Base-by-base conservation (phyloP, 129 eudicot genomes). In the Pulicaria dysenterica region DNA sequence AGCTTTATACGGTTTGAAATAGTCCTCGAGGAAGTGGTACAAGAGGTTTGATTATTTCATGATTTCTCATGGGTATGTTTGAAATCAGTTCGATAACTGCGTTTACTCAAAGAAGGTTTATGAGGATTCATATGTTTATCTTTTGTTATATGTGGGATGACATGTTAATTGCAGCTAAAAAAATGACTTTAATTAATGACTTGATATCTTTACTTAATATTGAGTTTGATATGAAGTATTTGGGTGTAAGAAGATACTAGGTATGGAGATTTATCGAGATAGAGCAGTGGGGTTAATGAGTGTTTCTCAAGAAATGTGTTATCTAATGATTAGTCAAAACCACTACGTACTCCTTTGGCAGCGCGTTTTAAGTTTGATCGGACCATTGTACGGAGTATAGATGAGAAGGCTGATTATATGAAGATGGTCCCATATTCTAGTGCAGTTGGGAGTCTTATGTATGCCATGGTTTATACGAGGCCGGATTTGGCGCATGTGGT, bases 351-450 rank as follows among this genome's bases (percentile, higher is more conserved):
- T 65, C 16, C 56, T 4, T 24, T 65, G 13, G 5, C 42, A 4
- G 7, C 13, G 0, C 43, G 31, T 1, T 31, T 58, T 12, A 58
- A 15, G 31, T 8, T 58, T 3, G 16, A 58, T 3, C 5, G 4
- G 1, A 65, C 5, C 13, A 43, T 8, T 8, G 24, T 65, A 63
- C 71, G 41, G 4, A 45, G 17, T 4, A 71, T 4, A 3, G 11
- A 24, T 5, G 11, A 58, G 44, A 68, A 72, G 3, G 17, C 6
- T 0, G n/a, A n/a, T 17, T 40, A 61, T 3, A 73, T 73, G 77
- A 15, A 7, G 3, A 11, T 1, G 2, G 51, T 44, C 7, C n/a
- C 43, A n/a, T 71, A 16, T 31, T 41, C 42, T 0, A 36, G 4
- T 37, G 42, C 17, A 7, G 40, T 70, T 51, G 66, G 53, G 1